Base-by-base conservation (phyloP, 257 asterid species). In the Avicennia marina region DNA sequence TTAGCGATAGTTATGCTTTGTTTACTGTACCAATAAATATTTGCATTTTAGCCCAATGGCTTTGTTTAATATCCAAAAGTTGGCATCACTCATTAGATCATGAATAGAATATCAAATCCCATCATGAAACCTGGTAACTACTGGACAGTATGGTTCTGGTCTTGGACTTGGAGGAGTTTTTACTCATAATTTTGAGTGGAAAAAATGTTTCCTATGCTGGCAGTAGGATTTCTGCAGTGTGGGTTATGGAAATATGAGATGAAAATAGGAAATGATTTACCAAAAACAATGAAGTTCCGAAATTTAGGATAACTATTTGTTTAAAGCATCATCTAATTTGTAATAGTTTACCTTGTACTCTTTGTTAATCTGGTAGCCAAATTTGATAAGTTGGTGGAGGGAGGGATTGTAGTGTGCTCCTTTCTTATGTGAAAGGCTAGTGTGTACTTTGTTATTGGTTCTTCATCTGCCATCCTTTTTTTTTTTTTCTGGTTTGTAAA, bases 401-500 rank as follows among this genome's bases (percentile, higher is more conserved):
- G n/a, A n/a, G n/a, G n/a, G n/a, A n/a, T n/a, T n/a, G n/a, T n/a
- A n/a, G n/a, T n/a, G n/a, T n/a, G n/a, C n/a, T n/a, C n/a, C n/a
- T n/a, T n/a, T n/a, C n/a, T n/a, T n/a, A n/a, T n/a, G n/a, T n/a
- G 49, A 46, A 62, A 49, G 34, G 50, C 44, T 32, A 55, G 47
- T 26, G 4, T 46, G 62, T 38, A 44, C 38, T 53, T 34, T 58
- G 49, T 53, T 42, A 26, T 43, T 26, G 25, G 34, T 55, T 15
- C 26, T 68, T 54, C 21, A 27, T 26, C 41, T 34, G 56, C 33
- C 7, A 3, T 0, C 19, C 26, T 18, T 6, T n/a, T n/a, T n/a
- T n/a, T n/a, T n/a, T n/a, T n/a, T 69, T 29, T 55, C 53, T 16
- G 49, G 11, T 58, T 48, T 44, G 45, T 21, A 49, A 65, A 66